Conservation (phyloP, 805 yeast genomes). For the Saccharomyces cerevisiae region DNA sequence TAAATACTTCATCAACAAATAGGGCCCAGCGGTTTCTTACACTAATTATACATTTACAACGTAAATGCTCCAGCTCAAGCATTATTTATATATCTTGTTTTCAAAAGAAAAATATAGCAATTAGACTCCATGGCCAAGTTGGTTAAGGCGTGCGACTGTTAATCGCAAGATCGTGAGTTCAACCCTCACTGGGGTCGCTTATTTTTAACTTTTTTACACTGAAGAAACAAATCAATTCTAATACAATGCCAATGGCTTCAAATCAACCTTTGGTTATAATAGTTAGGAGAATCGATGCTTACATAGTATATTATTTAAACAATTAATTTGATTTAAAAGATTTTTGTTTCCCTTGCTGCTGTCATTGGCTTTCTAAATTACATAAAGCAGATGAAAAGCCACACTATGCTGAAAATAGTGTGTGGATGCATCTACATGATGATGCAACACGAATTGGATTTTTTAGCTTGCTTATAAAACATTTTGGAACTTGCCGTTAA, state of each 20-base stretch:
- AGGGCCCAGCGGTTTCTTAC: too few relatives aligned
- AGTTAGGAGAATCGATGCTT: background rate
- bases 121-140: slow-evolving; percentile 49
- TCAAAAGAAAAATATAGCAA: background rate
- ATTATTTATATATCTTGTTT: too few relatives aligned
- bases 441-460: slow-evolving; percentile 83
- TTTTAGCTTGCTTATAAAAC: slow-evolving; percentile 96
- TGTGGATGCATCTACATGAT: slow-evolving; percentile 53
- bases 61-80: too few relatives aligned
- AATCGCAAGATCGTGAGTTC: slow-evolving; percentile 59
- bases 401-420: background rate
- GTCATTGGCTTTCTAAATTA: background rate
- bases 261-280: background rate
- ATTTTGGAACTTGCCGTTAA: slow-evolving; percentile 79
- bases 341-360: background rate
- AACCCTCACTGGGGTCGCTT: slow-evolving; percentile 52
- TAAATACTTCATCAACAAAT: too few relatives aligned
- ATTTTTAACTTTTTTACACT: background rate
- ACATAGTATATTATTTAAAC: background rate
- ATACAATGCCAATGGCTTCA: background rate
- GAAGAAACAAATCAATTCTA: background rate
- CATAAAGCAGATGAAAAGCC: background rate
- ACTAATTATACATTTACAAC: too few relatives aligned
- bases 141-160: slow-evolving; percentile 59
- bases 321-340: background rate